Base-by-base conservation (phyloP, 2,329 filamentous ascomycete species). In the Rhinocladiella similis region DNA sequence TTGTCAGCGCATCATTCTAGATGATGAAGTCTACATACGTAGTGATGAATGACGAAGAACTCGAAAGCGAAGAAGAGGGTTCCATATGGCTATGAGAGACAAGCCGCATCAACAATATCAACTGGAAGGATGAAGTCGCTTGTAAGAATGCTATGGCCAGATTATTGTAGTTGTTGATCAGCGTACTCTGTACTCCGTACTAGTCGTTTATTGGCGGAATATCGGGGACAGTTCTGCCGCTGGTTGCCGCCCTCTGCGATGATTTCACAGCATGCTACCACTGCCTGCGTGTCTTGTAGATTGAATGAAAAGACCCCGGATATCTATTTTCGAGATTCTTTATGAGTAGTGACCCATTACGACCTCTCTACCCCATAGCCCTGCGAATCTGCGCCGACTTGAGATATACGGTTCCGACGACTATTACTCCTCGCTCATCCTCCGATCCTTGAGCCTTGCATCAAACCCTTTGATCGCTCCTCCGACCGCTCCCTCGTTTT, bases 151-250 rank as follows among this genome's bases (percentile, higher is more conserved):
- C 14, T 13, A 7, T 41, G 38, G 38, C 38, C 5, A 14, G 13
- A n/a, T n/a, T n/a, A n/a, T n/a, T n/a, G n/a, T n/a, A n/a, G 35
- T 3, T 6, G 35, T 13, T 38, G n/a, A 38, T 25, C 22, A 25
- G 22, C 4, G 35, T 35, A 14, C 35, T 16, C n/a, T 13, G 35
- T 5, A 38, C n/a, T n/a, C n/a, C n/a, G n/a, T n/a, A 27, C 5
- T 41, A 1, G 10, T 41, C 18, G n/a, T 13, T 41, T 19, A 51
- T 51, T 51, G 49, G 49, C 49, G 49, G 49, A 51, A 41, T 5
- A 13, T 42, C 49, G 49, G 49, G 29, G 19, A 27, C 29, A 14
- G 35, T 43, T 43, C 39, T 51, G 39, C 49, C 49, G 5, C 29
- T 14, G 9, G 7, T 20, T 27, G 18, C 49, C 49, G 25, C 27